These are phyloP conservation scores for Colletotrichum lentis DNA, from an alignment of 2,329 filamentous ascomycete species.

Conservation along the genomic window DNA sequence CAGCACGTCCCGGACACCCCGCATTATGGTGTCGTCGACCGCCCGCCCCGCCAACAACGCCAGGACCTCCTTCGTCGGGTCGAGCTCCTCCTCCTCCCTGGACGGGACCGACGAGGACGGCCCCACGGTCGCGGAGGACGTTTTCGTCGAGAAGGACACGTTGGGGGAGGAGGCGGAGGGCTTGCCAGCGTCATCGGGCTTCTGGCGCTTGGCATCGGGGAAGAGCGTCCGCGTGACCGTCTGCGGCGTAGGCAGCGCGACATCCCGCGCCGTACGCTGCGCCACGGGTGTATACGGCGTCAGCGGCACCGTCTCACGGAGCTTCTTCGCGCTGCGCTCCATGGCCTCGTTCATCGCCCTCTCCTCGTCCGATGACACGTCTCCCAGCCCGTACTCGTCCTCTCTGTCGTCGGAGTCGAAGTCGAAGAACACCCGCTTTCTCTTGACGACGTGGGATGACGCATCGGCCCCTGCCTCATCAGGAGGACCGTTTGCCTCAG, in stretches of 20 bases:
- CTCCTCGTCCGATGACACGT: slow-evolving; percentile 52
- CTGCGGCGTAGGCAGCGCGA: slow-evolving; percentile 47
- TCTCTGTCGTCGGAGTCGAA: slow-evolving; percentile 42
- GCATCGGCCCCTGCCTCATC: slow-evolving; percentile 30
- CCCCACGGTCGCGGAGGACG: slow-evolving; percentile 25
- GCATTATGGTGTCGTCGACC: slow-evolving; percentile 50
- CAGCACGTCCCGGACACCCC: slow-evolving; percentile 55
- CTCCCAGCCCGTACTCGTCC: slow-evolving; percentile 41
- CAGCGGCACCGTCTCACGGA: slow-evolving; percentile 12
- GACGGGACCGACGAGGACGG: slow-evolving; percentile 25
- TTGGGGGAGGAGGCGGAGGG: slow-evolving; percentile 1
- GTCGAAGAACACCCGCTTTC: slow-evolving; percentile 41
- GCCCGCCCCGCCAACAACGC: slow-evolving; percentile 55
- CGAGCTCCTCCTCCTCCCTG: slow-evolving; percentile 42
- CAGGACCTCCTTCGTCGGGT: slow-evolving; percentile 59
- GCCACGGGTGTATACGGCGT: slow-evolving; percentile 42
- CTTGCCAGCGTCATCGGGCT: slow-evolving; percentile 44
- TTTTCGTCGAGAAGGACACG: slow-evolving; percentile 35
- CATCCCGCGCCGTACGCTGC: slow-evolving; percentile 39
- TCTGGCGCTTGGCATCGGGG: slow-evolving; percentile 45
- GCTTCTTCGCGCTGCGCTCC: slow-evolving; percentile 48
- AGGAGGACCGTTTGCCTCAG: background rate
- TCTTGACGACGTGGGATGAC: slow-evolving; percentile 43
- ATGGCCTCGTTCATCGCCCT: slow-evolving; percentile 48
- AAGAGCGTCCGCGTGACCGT: slow-evolving; percentile 50